A percentile compares a stretch with the other conserved stretches of the same genome.
phyloP scores from a whole-genome alignment of 1,284 basidiomycete species.

The Rhodotorula sp. region DNA sequence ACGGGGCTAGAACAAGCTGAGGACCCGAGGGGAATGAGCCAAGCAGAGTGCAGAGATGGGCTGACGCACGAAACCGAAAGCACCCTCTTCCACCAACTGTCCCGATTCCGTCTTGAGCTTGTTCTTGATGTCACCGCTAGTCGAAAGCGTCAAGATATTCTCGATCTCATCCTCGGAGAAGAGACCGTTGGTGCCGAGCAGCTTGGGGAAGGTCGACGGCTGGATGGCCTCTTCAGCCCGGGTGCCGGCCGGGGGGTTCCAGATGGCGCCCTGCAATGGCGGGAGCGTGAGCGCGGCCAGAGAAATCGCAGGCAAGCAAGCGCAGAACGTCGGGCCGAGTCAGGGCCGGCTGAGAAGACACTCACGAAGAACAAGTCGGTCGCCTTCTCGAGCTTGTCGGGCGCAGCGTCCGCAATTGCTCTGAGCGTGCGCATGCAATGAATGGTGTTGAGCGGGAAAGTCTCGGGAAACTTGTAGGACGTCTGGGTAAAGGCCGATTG shows the following conservation, averaged over 20 bases:
- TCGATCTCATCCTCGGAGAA: constrained; percentile 22
- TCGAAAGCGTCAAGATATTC: constrained; percentile 11
- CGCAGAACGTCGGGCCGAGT: not conserved
- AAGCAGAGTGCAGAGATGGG: too few relatives aligned
- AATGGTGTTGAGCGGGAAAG: constrained; percentile 37
- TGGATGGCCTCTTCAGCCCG: constrained; percentile 17
- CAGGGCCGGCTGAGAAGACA: not conserved
- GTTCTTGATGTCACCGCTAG: constrained; percentile 26
- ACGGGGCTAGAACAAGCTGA: too few relatives aligned
- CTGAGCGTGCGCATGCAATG: constrained; percentile 24
- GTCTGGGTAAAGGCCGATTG: not conserved
- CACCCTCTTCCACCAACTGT: constrained; percentile 15
- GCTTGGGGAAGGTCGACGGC: constrained; percentile 7
- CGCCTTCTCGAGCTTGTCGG: constrained; percentile 14
- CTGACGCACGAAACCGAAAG: constrained; percentile 28
- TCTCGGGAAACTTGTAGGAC: constrained; percentile 17
- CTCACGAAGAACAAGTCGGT: constrained; percentile 27
- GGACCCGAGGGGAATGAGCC: not conserved
- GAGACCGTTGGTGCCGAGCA: constrained; percentile 3
- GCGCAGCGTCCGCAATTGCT: constrained; percentile 12
- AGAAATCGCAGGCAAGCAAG: not conserved
- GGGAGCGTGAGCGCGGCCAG: not conserved
- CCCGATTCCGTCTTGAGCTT: constrained; percentile 27
- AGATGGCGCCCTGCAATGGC: constrained; percentile 19
- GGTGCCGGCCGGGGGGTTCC: constrained; percentile 5